Conservation (phyloP, 1,284 basidiomycete genomes). For the Vanrija sp. region DNA sequence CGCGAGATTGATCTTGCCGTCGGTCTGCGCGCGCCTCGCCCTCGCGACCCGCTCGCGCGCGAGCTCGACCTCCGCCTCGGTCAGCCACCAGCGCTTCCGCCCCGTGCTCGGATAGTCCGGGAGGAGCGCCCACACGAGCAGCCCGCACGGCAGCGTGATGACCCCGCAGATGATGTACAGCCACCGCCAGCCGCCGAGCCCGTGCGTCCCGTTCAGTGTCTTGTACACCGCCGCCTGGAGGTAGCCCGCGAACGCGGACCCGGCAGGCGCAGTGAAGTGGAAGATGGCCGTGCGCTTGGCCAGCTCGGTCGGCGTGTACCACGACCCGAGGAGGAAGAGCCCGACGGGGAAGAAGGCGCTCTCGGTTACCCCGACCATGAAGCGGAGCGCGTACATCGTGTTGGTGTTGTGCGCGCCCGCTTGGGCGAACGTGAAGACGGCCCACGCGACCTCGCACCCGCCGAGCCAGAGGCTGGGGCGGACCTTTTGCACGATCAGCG, state of each 20-base stretch:
- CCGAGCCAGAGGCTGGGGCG: constrained; percentile 25
- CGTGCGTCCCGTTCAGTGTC: constrained; percentile 36
- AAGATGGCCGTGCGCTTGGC: constrained; percentile 30
- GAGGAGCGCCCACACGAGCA: constrained; percentile 38
- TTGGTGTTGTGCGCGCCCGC: constrained; percentile 10
- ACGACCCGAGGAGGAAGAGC: constrained; percentile 21
- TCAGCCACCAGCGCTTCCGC: constrained; percentile 40
- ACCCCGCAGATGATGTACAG: constrained; percentile 23
- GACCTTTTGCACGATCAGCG: neutral
- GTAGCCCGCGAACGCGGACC: constrained; percentile 46
- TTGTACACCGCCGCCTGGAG: constrained; percentile 43
- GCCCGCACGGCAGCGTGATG: too few species aligned
- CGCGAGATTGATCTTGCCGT: constrained; percentile 9
- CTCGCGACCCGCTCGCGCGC: constrained; percentile 14
- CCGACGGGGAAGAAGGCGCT: constrained; percentile 25
- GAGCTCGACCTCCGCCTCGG: constrained; percentile 36
- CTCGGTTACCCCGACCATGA: constrained; percentile 27
- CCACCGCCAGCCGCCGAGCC: constrained; percentile 46
- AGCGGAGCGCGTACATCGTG: constrained; percentile 24
- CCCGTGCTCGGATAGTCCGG: constrained; percentile 46
- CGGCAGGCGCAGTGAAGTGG: constrained; percentile 42
- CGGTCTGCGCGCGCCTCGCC: neutral
- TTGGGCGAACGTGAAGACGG: constrained; percentile 19
- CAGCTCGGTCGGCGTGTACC: constrained; percentile 8
- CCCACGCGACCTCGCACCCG: constrained; percentile 22